Base-by-base conservation (phyloP, 371 early-diverging fungal genomes). In the Rhizopus sp. region DNA sequence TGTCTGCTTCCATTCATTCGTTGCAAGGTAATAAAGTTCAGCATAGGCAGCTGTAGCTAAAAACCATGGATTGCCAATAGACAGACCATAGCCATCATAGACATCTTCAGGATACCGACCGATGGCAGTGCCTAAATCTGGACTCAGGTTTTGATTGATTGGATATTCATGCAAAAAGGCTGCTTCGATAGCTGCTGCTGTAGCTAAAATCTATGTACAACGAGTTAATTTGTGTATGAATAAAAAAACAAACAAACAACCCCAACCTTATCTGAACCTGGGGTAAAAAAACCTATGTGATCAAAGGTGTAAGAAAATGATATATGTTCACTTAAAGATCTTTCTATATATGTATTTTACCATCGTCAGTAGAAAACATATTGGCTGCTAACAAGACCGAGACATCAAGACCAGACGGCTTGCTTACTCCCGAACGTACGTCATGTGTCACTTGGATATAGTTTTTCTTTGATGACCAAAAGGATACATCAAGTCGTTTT, bases 91-190 rank as follows among this genome's bases (percentile, higher is more conserved):
- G 38, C 87, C 88, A 51, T 84, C 68, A 57, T 89, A 89, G 15
- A 70, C 68, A 64, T 90, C 90, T 57, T 85, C 88, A 1, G 82
- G 72, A 55, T 89, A 90, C 8, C 90, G 60, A 15, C 89, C 90
- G 29, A 83, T 69, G 1, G 84, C 81, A 17, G 66, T 69, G 30
- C 74, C 77, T 7, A 50, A 41, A 4, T 39, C 49, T 8, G 55
- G 13, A 13, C 33, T n/a, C 31, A 59, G 57, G 44, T 60, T 39
- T 0, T 23, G 31, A 72, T 88, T 90, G 38, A 90, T 58, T 5
- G 61, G 15, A 57, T 83, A 88, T 37, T 77, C 50, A 2, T 55
- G 41, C 7, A 62, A 59, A 59, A 86, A 82, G 9, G 59, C 50
- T 0, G 50, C 41, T 33, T 77, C 63, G 23, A 87, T 59, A 7